These are phyloP conservation scores for Solanum appendiculatum DNA, from an alignment of 257 asterid species.

Conservation along the genomic window DNA sequence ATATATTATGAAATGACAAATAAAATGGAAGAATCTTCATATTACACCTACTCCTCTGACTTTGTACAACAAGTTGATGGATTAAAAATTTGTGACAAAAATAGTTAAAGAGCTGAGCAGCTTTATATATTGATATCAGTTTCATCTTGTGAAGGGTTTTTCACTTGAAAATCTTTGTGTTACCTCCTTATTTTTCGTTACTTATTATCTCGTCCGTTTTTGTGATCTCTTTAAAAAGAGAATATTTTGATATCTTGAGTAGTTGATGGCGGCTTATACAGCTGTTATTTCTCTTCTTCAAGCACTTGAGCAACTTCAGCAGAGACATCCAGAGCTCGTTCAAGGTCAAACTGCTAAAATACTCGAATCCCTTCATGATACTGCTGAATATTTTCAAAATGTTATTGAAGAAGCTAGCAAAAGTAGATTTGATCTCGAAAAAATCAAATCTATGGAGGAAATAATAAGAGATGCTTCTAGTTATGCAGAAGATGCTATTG, in stretches of 20 bases:
- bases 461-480: neutral
- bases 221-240: too few relatives aligned
- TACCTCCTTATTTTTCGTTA: too few relatives aligned
- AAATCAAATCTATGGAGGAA: neutral
- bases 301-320: neutral
- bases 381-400: neutral
- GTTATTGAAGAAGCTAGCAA: neutral
- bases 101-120: neutral
- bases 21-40: neutral
- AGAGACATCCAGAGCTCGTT: neutral
- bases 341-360: neutral
- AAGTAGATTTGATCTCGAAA: neutral
- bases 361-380: neutral
- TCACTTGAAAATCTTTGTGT: too few relatives aligned
- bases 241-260: neutral
- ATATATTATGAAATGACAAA: neutral
- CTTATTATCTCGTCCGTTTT: too few relatives aligned
- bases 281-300: neutral
- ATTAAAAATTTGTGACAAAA: neutral
- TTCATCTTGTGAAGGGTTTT: neutral
- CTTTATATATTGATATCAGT: neutral
- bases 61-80: neutral
- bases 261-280: neutral
- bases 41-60: neutral
- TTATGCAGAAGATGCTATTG: neutral